These are phyloP conservation scores for Lotus japonicus DNA, from an alignment of 306 rosid species.

Conservation along the genomic window DNA sequence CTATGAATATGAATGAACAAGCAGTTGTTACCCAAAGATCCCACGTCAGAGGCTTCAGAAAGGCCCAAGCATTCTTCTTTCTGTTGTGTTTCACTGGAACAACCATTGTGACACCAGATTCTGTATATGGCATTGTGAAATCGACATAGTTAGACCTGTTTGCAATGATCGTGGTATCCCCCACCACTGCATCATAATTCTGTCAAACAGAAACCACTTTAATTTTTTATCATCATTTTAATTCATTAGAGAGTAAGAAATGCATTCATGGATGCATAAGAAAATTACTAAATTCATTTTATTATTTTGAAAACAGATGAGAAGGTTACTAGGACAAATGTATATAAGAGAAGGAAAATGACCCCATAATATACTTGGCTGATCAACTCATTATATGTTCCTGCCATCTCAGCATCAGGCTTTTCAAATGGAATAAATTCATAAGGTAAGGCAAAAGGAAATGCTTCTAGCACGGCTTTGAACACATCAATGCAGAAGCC, in stretches of 20 bases:
- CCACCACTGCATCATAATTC: constrained; percentile 44
- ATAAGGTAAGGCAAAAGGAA: constrained; percentile 34
- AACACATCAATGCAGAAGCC: constrained; percentile 59
- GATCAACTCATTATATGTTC: constrained; percentile 35
- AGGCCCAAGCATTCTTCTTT: constrained; percentile 47
- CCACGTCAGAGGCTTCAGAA: constrained; percentile 51
- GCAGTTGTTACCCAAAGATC: constrained; percentile 43
- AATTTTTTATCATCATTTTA: not conserved
- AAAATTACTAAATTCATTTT: too few relatives aligned
- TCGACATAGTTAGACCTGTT: constrained; percentile 49
- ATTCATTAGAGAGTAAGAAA: not conserved
- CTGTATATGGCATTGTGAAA: constrained; percentile 53
- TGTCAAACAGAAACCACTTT: constrained; percentile 14
- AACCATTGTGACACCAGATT: constrained; percentile 57
- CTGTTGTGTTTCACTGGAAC: constrained; percentile 36
- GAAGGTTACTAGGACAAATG: too few relatives aligned
- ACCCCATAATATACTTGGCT: constrained; percentile 44
- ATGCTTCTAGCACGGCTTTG: constrained; percentile 23
- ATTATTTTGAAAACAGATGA: too few relatives aligned
- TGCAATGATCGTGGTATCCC: constrained; percentile 30
- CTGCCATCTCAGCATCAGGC: constrained; percentile 6
- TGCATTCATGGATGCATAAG: too few relatives aligned
- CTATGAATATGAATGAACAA: constrained; percentile 43
- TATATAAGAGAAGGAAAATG: not conserved
- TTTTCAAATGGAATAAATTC: constrained; percentile 37